These are phyloP conservation scores for Trypanosoma avium DNA, from an alignment of 208 protist species.

Conservation along the genomic window DNA sequence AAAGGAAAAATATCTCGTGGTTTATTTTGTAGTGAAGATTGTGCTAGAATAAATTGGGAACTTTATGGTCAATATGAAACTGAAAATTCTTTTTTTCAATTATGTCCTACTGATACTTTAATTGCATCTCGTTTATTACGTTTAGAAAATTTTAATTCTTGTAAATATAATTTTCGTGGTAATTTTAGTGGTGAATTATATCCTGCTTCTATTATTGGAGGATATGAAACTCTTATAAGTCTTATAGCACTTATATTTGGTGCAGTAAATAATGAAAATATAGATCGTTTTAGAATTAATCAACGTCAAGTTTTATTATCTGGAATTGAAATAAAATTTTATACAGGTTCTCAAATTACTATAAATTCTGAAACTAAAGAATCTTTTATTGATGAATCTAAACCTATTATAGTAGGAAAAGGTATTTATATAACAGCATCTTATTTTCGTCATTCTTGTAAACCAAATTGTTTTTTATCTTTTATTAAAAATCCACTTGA, in stretches of 20 bases:
- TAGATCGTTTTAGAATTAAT: constrained; percentile 68
- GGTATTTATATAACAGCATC: constrained; percentile 62
- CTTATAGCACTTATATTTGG: constrained; percentile 62
- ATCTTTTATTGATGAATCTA: constrained; percentile 47
- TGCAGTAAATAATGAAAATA: constrained; percentile 46
- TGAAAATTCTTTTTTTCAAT: constrained; percentile 72
- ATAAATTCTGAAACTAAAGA: constrained; percentile 20
- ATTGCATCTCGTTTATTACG: constrained; percentile 66
- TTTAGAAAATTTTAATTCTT: constrained; percentile 6
- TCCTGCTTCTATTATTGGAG: constrained; percentile 50
- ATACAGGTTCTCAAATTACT: constrained; percentile 36
- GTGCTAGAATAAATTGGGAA: constrained; percentile 61
- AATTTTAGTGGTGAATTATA: constrained; percentile 63
- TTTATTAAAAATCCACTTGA: constrained; percentile 78
- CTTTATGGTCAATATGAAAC: constrained; percentile 70
- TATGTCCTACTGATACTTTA: constrained; percentile 82
- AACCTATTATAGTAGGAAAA: constrained; percentile 57
- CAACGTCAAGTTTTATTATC: constrained; percentile 74
- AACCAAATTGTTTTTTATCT: constrained; percentile 84
- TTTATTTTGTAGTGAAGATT: constrained; percentile 80
- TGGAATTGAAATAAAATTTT: constrained; percentile 59
- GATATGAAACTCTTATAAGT: constrained; percentile 67
- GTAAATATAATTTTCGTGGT: neutral
- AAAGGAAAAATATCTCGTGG: constrained; percentile 63
- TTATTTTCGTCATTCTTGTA: constrained; percentile 82